Evolutionary conservation across 1,284 basidiomycete species (phyloP).

Genomic region (Wolfiporia cocos): DNA sequence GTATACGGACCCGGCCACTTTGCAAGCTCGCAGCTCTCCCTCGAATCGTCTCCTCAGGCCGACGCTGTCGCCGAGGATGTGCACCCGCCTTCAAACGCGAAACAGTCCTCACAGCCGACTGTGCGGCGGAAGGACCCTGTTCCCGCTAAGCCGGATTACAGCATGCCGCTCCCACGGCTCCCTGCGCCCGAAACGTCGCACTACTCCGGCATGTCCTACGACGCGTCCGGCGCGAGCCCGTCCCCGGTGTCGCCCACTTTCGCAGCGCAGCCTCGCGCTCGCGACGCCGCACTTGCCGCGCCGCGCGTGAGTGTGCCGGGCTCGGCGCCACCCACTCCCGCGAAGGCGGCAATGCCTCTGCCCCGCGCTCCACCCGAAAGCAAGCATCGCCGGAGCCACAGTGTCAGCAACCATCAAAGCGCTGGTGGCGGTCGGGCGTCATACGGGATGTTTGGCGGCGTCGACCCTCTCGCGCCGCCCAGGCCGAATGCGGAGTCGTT

Average conservation of each 20-base stretch:
- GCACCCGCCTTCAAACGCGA: slow-evolving; percentile 21
- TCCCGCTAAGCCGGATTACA: slow-evolving; percentile 60
- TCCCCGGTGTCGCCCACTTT: slow-evolving; percentile 51
- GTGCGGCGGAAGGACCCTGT: slow-evolving; percentile 20
- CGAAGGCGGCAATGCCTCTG: slow-evolving; percentile 28
- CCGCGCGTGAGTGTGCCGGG: slow-evolving; percentile 19
- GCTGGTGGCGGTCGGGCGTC: slow-evolving; percentile 42
- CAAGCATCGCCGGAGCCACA: slow-evolving; percentile 68
- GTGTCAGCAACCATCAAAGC: slow-evolving; percentile 66
- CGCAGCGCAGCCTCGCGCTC: slow-evolving; percentile 51
- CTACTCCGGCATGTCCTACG: slow-evolving; percentile 74
- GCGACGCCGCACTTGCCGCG: slow-evolving; percentile 36
- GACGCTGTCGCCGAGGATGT: slow-evolving; percentile 19
- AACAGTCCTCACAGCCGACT: slow-evolving; percentile 22
- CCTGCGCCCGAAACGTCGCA: slow-evolving; percentile 78
- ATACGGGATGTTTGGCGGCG: slow-evolving; percentile 27
- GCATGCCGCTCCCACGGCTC: slow-evolving; percentile 75
- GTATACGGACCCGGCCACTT: slow-evolving; percentile 94
- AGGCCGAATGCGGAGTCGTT: slow-evolving; percentile 22
- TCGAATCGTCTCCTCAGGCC: slow-evolving; percentile 23
- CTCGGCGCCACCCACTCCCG: slow-evolving; percentile 20
- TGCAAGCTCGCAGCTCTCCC: slow-evolving; percentile 79
- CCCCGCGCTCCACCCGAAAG: slow-evolving; percentile 62
- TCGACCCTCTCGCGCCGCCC: slow-evolving; percentile 35
- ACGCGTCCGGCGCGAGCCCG: slow-evolving; percentile 41